Evolutionary conservation across 1,284 basidiomycete species (phyloP).

Genomic region (Vanrija sp.): DNA sequence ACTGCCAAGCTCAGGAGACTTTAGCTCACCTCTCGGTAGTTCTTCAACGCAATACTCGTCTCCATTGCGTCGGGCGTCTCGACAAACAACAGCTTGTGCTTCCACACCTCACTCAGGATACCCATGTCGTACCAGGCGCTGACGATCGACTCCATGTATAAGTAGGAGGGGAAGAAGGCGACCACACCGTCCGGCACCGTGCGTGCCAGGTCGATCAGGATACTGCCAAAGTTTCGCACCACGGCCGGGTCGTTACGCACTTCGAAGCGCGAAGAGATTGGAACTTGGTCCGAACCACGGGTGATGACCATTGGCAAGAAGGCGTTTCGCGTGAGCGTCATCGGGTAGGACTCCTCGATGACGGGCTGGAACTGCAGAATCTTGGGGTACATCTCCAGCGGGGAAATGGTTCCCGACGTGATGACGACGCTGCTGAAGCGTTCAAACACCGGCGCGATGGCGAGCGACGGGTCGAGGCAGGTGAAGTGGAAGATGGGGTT

Average conservation of each 20-base stretch:
- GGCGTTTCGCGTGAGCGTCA: slow-evolving; percentile 95
- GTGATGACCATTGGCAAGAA: slow-evolving; percentile 99
- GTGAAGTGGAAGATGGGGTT: slow-evolving; percentile 99
- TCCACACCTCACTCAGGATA: slow-evolving; percentile 98
- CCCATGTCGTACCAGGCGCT: slow-evolving; percentile 99
- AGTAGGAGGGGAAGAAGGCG: slow-evolving; percentile 98
- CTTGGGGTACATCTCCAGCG: slow-evolving; percentile 98
- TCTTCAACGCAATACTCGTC: slow-evolving; percentile 95
- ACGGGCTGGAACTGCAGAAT: slow-evolving; percentile 98
- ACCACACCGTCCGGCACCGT: slow-evolving; percentile 99
- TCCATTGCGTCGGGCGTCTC: slow-evolving; percentile 99
- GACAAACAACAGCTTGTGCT: slow-evolving; percentile 98
- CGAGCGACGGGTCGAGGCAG: slow-evolving; percentile 94
- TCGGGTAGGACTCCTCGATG: slow-evolving; percentile 94
- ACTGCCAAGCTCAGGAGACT: background rate
- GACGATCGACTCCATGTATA: slow-evolving; percentile 99
- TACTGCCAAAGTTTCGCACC: slow-evolving; percentile 96
- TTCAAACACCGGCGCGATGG: slow-evolving; percentile 97
- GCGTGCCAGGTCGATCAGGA: slow-evolving; percentile 95
- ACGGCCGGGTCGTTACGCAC: slow-evolving; percentile 99
- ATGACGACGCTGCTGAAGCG: slow-evolving; percentile 98
- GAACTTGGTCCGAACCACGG: slow-evolving; percentile 95
- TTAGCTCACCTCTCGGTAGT: slow-evolving; percentile 77
- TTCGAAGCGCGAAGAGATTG: slow-evolving; percentile 98
- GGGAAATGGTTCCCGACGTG: slow-evolving; percentile 97